A percentile compares a stretch with the other conserved stretches of the same genome.
Conservation (phyloP, 148 eudicot genomes). For the Suaeda aralocaspica region DNA sequence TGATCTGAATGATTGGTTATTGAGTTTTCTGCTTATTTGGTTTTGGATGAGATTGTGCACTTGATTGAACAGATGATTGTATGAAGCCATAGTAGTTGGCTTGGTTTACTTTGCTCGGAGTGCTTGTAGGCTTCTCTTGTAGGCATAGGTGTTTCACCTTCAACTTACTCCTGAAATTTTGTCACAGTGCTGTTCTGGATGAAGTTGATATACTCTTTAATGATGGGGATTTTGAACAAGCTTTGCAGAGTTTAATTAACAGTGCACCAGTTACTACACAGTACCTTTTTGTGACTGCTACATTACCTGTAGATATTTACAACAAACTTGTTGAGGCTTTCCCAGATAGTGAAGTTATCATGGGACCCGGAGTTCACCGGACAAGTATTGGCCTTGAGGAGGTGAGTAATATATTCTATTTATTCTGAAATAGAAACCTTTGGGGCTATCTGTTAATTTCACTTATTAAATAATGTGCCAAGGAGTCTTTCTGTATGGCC, state of each 20-base stretch:
- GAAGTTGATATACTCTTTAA: slow-evolving; percentile 91
- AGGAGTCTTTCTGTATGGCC: too few species aligned
- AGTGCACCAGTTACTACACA: slow-evolving; percentile 67
- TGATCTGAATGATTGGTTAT: neutral
- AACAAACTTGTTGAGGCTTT: slow-evolving; percentile 78
- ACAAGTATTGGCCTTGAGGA: slow-evolving; percentile 92
- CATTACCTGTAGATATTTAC: slow-evolving; percentile 77
- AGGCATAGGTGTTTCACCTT: slow-evolving; percentile 1
- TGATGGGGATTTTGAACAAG: slow-evolving; percentile 82
- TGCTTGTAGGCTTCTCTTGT: neutral
- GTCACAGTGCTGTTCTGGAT: slow-evolving; percentile 79
- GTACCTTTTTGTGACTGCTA: slow-evolving; percentile 95
- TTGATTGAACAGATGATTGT: slow-evolving; percentile 2
- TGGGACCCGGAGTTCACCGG: slow-evolving; percentile 96
- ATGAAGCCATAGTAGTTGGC: neutral
- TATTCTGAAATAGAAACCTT: slow-evolving; percentile 9
- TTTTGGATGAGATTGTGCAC: slow-evolving; percentile 1
- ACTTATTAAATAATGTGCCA: neutral
- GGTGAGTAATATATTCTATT: slow-evolving; percentile 38
- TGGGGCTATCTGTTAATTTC: neutral
- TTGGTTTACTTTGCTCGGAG: neutral
- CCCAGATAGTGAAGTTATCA: slow-evolving; percentile 85
- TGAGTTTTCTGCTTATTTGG: neutral
- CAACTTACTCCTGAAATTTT: slow-evolving; percentile 9
- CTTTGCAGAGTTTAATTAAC: slow-evolving; percentile 61